Base-by-base conservation (phyloP, 768 basidiomycete genomes). In the Boletus patriciae region DNA sequence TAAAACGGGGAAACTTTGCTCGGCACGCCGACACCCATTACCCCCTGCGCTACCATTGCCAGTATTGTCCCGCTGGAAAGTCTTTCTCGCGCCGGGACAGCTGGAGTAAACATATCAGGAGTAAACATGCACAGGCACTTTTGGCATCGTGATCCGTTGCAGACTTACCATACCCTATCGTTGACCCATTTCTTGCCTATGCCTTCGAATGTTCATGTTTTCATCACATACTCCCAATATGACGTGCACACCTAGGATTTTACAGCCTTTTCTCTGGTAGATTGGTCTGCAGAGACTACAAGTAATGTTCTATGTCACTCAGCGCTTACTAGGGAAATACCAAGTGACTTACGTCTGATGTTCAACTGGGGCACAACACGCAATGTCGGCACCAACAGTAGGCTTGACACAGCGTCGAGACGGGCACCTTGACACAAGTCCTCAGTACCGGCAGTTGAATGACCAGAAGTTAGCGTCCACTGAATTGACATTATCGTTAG, bases 1-100 rank as follows among this genome's bases (percentile, higher is more conserved):
- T 47, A 40, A 64, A 55, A 11, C 41, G 70, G 25, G 55, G 50
- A 27, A 60, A 27, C 23, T 41, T 66, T 12, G 25, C 67, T 25
- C 46, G 67, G 1, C 70, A 69, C 15, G 47, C 50, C 0, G 62
- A 63, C 7, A 62, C 36, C 1, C 67, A 71, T 37, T 64, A 64
- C 18, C 48, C n/a, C 1, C 5, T 51, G 13, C 67, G 64, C 27
- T 50, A 51, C 44, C 12, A 29, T 4, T 69, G 69, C 40, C 45
- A 23, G 8, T 5, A 50, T 13, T 69, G 69, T 46, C 33, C n/a
- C 1, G 1, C 8, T 11, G 55, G 19, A 1, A 66, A 44, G 23
- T 41, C 55, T 10, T 69, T 69, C 50, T 69, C 67, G 11, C 69
- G 67, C 4, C 23, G 40, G 44, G 67, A 71, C 38, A 69, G 31